Base-by-base conservation (phyloP, 148 eudicot species). In the Mesembryanthemum crystallinum region DNA sequence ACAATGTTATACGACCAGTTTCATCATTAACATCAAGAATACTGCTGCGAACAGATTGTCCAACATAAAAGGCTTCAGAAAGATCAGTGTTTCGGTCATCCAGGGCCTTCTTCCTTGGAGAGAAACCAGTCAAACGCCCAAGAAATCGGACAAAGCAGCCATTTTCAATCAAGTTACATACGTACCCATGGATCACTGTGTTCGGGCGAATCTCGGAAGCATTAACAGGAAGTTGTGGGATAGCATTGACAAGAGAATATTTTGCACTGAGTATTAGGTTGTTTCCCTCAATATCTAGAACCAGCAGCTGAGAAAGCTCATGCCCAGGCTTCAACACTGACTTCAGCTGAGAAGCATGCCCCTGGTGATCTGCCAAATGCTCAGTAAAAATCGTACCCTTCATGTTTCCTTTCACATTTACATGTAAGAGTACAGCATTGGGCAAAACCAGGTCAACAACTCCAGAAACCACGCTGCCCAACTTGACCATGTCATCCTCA, bases 111-210 rank as follows among this genome's bases (percentile, higher is more conserved):
- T 83, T 86, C 83, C 87, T 92, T 0, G 96, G 97, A 80, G 84
- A 85, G 82, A 95, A 95, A 71, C 96, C 99, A 71, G 99, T 95
- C 80, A 95, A 82, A 27, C 90, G 97, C 57, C 96, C 97, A 62
- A 95, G 76, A 83, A 87, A 95, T 28, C 99, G 96, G 45, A 95
- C 91, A 81, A 95, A 95, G 73, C 96, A 92, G 71, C 99, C 99
- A 79, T 84, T 84, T 79, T 90, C 97, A 82, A 95, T 95, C 66
- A 95, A 25, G 80, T 95, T 95, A 71, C 97, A 90, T 32, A 95
- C 77, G 62, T 95, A 92, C 43, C 97, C 98, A 83, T 86, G 93
- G 76, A 95, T 85, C 79, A 92, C 82, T 0, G 94, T 82, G 45
- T 81, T 87, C 69, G 83, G 84, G 47, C 61, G 77, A 28, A 95